A percentile compares a stretch with the other conserved stretches of the same genome.
Evolutionary conservation across 148 eudicot genomes (phyloP).

Genomic region (Suaeda aralocaspica): DNA sequence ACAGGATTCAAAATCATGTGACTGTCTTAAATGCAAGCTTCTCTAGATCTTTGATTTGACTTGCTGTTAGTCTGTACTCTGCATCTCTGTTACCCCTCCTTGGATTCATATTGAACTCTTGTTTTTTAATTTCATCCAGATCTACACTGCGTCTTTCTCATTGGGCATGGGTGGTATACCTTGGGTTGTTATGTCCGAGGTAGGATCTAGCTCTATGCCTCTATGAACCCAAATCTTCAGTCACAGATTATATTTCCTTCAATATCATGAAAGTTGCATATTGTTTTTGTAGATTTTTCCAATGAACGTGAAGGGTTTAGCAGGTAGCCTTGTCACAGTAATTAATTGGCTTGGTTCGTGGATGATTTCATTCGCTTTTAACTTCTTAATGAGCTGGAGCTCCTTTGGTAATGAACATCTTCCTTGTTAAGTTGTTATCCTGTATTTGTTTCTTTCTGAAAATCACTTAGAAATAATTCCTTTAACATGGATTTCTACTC

Average conservation of each 20-base stretch:
- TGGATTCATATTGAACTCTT: not conserved
- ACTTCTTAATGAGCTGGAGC: constrained; percentile 73
- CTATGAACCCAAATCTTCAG: too few relatives aligned
- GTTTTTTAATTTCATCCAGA: constrained; percentile 41
- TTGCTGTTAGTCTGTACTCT: too few relatives aligned
- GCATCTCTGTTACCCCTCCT: not conserved
- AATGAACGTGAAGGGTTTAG: constrained; percentile 71
- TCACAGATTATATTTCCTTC: not conserved
- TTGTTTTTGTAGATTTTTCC: constrained; percentile 68
- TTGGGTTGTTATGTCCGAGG: constrained; percentile 98
- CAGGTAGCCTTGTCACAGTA: constrained; percentile 85
- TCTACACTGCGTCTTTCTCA: constrained; percentile 65
- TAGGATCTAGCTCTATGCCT: constrained; percentile 13
- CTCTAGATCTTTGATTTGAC: not conserved
- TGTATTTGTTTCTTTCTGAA: not conserved
- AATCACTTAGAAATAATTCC: not conserved
- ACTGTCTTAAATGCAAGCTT: not conserved
- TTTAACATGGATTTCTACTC: not conserved
- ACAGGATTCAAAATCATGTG: too few relatives aligned
- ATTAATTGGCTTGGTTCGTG: constrained; percentile 81
- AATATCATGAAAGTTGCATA: not conserved
- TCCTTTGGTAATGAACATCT: constrained; percentile 55
- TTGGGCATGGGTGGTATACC: constrained; percentile 89
- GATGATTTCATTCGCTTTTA: constrained; percentile 74
- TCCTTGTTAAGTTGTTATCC: not conserved